A percentile compares a stretch with the other conserved stretches of the same genome.
Conservation (phyloP, 768 basidiomycete species). For the Tubosaeta sp. region DNA sequence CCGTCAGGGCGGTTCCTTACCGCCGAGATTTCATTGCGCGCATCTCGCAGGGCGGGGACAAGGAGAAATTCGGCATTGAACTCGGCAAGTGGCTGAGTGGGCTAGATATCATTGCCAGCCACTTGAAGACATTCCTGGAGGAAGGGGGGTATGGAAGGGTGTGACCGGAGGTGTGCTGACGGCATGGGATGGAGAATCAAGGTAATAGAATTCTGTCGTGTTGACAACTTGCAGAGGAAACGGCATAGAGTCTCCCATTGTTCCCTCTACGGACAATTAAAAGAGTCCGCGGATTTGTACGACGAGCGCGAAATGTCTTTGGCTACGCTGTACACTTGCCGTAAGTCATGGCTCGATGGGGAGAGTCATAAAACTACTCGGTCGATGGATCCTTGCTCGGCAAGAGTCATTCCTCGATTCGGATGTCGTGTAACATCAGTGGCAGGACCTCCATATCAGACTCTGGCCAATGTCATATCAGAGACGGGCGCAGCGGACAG, state of each 20-base stretch:
- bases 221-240: constrained; percentile 1
- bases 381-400: not conserved
- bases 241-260: not conserved
- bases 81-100: constrained; percentile 59
- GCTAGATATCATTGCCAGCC: constrained; percentile 51
- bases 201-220: constrained; percentile 18
- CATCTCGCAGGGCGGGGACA: constrained; percentile 59
- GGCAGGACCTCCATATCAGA: constrained; percentile 2
- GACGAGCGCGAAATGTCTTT: not conserved
- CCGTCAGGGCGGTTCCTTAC: constrained; percentile 58
- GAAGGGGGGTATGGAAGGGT: constrained; percentile 57
- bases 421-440: not conserved
- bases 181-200: constrained; percentile 17
- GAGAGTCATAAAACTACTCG: too few species aligned
- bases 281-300: constrained; percentile 18
- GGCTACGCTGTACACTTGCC: not conserved
- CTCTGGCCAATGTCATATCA: constrained; percentile 12
- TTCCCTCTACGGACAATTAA: constrained; percentile 4
- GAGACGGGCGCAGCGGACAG: constrained; percentile 11
- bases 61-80: constrained; percentile 55
- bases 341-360: constrained; percentile 4
- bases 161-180: constrained; percentile 21
- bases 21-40: constrained; percentile 60
- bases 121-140: constrained; percentile 51
- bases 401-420: not conserved